These are phyloP conservation scores for Ceratorhiza oryzae-sativae DNA, from an alignment of 1,284 basidiomycete species.

Conservation along the genomic window DNA sequence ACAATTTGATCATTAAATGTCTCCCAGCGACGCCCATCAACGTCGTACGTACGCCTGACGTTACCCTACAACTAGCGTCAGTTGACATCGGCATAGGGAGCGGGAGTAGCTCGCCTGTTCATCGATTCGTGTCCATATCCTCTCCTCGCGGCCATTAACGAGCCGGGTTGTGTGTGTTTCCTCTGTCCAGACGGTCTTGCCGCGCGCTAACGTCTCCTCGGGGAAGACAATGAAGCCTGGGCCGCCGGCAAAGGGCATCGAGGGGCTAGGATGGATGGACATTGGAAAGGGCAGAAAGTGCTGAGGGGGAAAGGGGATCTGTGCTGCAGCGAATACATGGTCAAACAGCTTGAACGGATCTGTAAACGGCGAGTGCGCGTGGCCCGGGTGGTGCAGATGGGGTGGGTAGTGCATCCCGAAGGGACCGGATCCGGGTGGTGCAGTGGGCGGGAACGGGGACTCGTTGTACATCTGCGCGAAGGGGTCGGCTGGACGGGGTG, in stretches of 20 bases:
- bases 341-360: conserved; percentile 35
- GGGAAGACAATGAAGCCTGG: conserved; percentile 25
- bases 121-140: conserved; percentile 26
- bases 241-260: conserved; percentile 23
- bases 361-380: conserved; percentile 1
- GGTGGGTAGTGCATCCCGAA: conserved; percentile 24
- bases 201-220: conserved; percentile 1
- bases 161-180: conserved; percentile 33
- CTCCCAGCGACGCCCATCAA: conserved; percentile 26
- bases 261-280: conserved; percentile 7
- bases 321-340: conserved; percentile 14
- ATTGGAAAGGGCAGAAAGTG: conserved; percentile 28
- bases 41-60: conserved; percentile 27
- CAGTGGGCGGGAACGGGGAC: conserved; percentile 13
- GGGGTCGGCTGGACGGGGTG: conserved; percentile 22
- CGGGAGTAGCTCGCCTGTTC: neutral
- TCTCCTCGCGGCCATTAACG: conserved; percentile 30
- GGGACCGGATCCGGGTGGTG: conserved; percentile 31
- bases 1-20: conserved; percentile 35
- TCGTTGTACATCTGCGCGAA: conserved; percentile 33
- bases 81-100: neutral
- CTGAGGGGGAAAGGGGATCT: conserved; percentile 18
- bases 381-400: too few species aligned
- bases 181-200: conserved; percentile 29
- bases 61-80: conserved; percentile 9